phyloP scores from a whole-genome alignment of 73 alveolate species.

The Effrenium voratum region DNA sequence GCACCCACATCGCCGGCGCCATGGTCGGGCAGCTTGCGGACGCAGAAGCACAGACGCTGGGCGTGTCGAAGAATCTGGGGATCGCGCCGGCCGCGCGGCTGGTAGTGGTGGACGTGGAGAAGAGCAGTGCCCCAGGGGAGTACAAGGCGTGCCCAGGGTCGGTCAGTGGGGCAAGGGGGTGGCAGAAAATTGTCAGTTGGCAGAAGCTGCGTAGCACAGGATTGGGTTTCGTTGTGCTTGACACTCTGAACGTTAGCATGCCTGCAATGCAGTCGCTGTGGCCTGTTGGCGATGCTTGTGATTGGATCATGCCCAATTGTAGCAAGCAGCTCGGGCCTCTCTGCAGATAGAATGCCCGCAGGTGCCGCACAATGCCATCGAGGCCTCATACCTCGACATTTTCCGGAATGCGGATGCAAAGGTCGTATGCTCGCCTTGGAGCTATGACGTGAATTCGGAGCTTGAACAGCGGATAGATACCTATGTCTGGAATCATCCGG shows the following conservation, averaged over 20 bases:
- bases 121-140: conserved; percentile 8
- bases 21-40: conserved; percentile 15
- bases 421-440: conserved; percentile 46
- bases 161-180: neutral
- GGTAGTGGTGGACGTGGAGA: conserved; percentile 64
- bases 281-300: too few relatives aligned
- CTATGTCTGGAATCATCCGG: conserved; percentile 36
- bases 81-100: conserved; percentile 28
- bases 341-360: too few relatives aligned
- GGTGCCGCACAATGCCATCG: conserved; percentile 28
- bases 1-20: conserved; percentile 30
- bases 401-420: conserved; percentile 33
- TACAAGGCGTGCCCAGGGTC: conserved; percentile 1
- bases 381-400: neutral
- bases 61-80: neutral
- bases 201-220: too few relatives aligned
- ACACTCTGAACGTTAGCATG: too few relatives aligned
- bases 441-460: neutral
- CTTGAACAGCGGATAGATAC: neutral
- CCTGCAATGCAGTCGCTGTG: too few relatives aligned
- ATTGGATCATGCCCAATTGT: too few relatives aligned
- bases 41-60: neutral
- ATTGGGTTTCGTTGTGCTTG: too few relatives aligned
- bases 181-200: too few relatives aligned
- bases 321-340: neutral